Percentiles rank a stretch among this genome's conserved stretches.
Conservation (phyloP, 2,329 filamentous ascomycete genomes). For the Nemania sp. region DNA sequence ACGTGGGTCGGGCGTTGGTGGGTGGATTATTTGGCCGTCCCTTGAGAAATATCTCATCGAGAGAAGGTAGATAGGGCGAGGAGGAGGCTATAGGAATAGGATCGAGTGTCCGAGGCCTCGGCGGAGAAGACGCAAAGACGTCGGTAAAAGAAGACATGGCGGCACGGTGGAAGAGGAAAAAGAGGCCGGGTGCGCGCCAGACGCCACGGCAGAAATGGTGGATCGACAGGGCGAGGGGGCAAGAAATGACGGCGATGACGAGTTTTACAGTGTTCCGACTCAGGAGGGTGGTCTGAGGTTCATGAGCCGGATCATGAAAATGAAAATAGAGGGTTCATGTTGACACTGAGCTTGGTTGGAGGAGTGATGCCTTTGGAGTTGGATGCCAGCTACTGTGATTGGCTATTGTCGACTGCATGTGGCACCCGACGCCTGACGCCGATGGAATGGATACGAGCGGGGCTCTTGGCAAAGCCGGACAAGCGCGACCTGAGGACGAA, state of each 20-base stretch:
- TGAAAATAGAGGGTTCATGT: too few species aligned
- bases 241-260: background rate
- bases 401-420: too few species aligned
- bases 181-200: constrained; percentile 47
- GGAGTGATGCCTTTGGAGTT: too few species aligned
- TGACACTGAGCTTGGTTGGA: too few species aligned
- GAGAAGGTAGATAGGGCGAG: constrained; percentile 59
- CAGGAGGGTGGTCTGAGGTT: background rate
- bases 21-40: constrained; percentile 42
- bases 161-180: constrained; percentile 36
- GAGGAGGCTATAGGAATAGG: constrained; percentile 49
- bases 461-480: background rate
- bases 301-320: too few species aligned
- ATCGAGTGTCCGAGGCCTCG: constrained; percentile 29
- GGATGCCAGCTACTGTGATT: too few species aligned
- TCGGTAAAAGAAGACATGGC: constrained; percentile 42
- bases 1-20: constrained; percentile 43
- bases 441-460: background rate
- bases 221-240: constrained; percentile 26
- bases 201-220: constrained; percentile 48
- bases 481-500: constrained; percentile 30
- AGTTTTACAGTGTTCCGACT: too few species aligned
- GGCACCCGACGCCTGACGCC: too few species aligned
- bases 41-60: constrained; percentile 51
- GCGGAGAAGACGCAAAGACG: constrained; percentile 39